Conservation (phyloP, 768 basidiomycete genomes). For the Suillus subaureus region DNA sequence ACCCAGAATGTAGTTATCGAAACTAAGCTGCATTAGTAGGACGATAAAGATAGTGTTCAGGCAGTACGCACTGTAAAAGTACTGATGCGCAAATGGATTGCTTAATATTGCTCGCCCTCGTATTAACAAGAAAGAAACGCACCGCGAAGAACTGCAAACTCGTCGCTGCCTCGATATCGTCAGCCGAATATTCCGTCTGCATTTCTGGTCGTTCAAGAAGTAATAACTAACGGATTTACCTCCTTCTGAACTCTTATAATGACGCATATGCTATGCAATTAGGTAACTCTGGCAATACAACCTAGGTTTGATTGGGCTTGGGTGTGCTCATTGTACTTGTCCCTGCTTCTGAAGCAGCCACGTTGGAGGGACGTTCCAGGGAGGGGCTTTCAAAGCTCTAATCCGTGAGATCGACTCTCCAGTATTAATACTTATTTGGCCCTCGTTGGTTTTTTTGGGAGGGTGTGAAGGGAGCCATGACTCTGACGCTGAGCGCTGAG, state of each 20-base stretch:
- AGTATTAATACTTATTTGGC: no score
- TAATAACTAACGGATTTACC: not conserved
- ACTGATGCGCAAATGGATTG: not conserved
- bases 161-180: not conserved
- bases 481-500: not conserved
- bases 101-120: not conserved
- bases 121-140: not conserved
- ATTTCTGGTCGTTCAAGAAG: not conserved
- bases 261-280: not conserved
- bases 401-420: no score
- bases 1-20: not conserved
- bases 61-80: not conserved
- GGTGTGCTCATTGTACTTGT: not conserved
- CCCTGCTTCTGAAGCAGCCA: no score
- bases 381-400: no score
- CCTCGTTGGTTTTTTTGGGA: no score
- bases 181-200: not conserved
- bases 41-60: not conserved
- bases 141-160: not conserved
- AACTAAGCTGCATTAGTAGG: not conserved
- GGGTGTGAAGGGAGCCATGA: not conserved
- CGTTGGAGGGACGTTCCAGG: no score
- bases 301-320: not conserved
- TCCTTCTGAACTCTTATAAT: not conserved
- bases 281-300: not conserved